Conservation (phyloP, 2,329 filamentous ascomycete genomes). For the Colletotrichum camelliae region DNA sequence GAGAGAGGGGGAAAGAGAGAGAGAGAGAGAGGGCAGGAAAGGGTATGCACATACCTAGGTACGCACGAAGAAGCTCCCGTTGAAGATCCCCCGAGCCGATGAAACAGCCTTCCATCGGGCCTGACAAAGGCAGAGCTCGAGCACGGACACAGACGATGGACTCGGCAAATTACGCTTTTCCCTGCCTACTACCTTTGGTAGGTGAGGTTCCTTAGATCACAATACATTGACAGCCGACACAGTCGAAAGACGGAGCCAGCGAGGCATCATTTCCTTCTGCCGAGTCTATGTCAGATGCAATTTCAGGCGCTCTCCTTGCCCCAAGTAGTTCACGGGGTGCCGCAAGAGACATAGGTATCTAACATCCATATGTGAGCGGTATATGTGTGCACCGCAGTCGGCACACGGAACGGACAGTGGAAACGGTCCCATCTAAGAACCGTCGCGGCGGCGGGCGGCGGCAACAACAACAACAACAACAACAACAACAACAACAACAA, state of each 20-base stretch:
- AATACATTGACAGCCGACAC: background rate
- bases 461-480: background rate
- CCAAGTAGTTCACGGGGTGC: background rate
- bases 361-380: background rate
- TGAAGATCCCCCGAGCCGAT: background rate
- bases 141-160: background rate
- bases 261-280: background rate
- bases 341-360: background rate
- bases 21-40: background rate
- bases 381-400: background rate
- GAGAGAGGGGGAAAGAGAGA: background rate
- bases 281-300: background rate
- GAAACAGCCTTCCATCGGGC: background rate
- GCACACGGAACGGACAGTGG: background rate
- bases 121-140: background rate
- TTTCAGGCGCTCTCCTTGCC: background rate
- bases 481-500: background rate
- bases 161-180: background rate
- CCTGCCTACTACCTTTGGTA: background rate
- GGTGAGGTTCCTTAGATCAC: background rate
- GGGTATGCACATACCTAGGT: background rate
- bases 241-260: background rate
- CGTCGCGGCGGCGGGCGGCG: constrained; percentile 5
- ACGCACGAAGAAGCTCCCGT: background rate
- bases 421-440: constrained; percentile 9